phyloP scores from a whole-genome alignment of 1,139 yeast species.

The Suhomyces bolitotheri region DNA sequence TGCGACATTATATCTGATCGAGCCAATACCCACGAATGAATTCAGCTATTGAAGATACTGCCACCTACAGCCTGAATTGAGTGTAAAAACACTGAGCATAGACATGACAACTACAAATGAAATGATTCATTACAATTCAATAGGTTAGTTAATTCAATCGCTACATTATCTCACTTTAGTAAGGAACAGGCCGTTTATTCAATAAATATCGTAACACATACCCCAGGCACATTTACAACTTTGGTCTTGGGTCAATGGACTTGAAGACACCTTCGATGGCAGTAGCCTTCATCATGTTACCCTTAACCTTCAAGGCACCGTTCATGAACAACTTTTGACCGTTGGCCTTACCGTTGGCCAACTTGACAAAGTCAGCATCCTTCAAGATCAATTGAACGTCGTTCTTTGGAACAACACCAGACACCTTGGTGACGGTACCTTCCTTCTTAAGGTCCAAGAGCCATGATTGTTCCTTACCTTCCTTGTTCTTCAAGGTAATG shows the following conservation, averaged over 20 bases:
- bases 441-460: slow-evolving; percentile 65
- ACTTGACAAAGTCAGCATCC: slow-evolving; percentile 66
- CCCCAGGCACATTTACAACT: slow-evolving; percentile 31
- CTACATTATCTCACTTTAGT: too few species aligned
- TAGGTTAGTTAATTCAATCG: too few species aligned
- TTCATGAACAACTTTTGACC: slow-evolving; percentile 84
- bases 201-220: slow-evolving; percentile 4
- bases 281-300: slow-evolving; percentile 89
- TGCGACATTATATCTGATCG: too few species aligned
- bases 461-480: slow-evolving; percentile 68
- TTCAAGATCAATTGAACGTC: slow-evolving; percentile 67
- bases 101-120: neutral
- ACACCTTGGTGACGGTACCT: slow-evolving; percentile 55
- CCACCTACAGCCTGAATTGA: too few species aligned
- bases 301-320: slow-evolving; percentile 83
- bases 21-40: too few species aligned
- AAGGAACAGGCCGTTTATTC: slow-evolving; percentile 6
- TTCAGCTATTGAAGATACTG: too few species aligned
- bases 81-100: too few species aligned
- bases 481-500: slow-evolving; percentile 69
- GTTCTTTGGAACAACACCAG: slow-evolving; percentile 49
- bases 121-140: neutral
- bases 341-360: slow-evolving; percentile 76
- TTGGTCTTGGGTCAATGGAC: slow-evolving; percentile 58
- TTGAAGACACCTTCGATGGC: slow-evolving; percentile 73